phyloP scores from a whole-genome alignment of 352 stramenopile genomes.

The Thalassiosira mediterranea region DNA sequence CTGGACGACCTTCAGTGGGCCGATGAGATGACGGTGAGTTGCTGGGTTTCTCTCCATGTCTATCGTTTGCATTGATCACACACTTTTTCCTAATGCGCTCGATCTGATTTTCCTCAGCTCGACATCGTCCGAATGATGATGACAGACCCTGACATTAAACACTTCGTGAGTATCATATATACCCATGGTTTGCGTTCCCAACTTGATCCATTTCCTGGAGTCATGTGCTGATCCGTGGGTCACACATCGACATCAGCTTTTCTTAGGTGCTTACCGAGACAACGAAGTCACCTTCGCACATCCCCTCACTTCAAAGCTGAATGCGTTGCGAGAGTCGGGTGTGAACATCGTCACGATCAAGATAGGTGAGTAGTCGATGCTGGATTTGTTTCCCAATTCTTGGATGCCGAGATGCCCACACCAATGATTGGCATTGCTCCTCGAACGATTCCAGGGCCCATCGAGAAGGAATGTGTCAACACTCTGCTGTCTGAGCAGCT shows the following conservation, averaged over 20 bases:
- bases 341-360: slow-evolving; percentile 29
- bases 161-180: too few species aligned
- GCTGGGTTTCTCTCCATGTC: background rate
- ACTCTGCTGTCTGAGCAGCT: slow-evolving; percentile 26
- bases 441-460: too few species aligned
- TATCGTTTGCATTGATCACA: too few species aligned
- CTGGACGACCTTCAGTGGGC: slow-evolving; percentile 32
- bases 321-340: slow-evolving; percentile 9
- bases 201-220: too few species aligned
- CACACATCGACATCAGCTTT: too few species aligned
- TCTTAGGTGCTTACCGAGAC: slow-evolving; percentile 26
- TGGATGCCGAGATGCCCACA: too few species aligned
- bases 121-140: slow-evolving; percentile 28
- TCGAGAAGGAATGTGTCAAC: slow-evolving; percentile 36
- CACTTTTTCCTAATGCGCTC: background rate
- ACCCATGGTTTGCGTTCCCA: too few species aligned
- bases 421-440: too few species aligned
- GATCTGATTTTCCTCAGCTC: background rate
- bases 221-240: too few species aligned
- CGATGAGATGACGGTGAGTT: slow-evolving; percentile 20
- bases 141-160: slow-evolving; percentile 27
- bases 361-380: too few species aligned
- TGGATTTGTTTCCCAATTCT: too few species aligned
- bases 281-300: slow-evolving; percentile 5
- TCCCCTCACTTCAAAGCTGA: slow-evolving; percentile 8